Conservation (phyloP, 148 eudicot genomes). For the Vaccinium darrowii region DNA sequence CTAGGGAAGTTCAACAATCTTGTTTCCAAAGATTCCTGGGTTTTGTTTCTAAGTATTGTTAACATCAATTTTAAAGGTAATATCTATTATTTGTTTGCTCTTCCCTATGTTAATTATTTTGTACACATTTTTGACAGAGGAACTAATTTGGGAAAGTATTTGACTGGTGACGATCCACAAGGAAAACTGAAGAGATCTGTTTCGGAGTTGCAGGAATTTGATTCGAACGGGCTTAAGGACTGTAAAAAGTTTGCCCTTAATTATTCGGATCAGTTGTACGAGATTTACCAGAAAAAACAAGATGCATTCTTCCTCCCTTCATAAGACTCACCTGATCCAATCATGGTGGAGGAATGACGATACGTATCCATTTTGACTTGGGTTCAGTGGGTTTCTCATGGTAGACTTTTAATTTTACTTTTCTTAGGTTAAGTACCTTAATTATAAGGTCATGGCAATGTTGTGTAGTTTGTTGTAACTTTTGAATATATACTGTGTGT, state of each 20-base stretch:
- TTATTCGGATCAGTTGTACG: constrained; percentile 30
- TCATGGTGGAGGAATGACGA: not conserved
- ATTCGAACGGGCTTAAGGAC: constrained; percentile 17
- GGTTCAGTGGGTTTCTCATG: not conserved
- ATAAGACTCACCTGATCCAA: not conserved
- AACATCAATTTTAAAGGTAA: not conserved
- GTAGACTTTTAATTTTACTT: not conserved
- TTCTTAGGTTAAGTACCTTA: not conserved
- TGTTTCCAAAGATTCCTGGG: not conserved
- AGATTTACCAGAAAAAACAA: constrained; percentile 33
- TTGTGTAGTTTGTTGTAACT: not conserved
- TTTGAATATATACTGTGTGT: not conserved
- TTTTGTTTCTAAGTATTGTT: not conserved
- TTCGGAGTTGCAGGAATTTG: constrained; percentile 27
- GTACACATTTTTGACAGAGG: constrained; percentile 26
- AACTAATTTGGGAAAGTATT: constrained; percentile 31
- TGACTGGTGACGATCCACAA: constrained; percentile 30
- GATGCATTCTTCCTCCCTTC: constrained; percentile 31
- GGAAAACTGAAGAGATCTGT: constrained; percentile 28
- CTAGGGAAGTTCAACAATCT: not conserved
- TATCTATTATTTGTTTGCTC: not conserved
- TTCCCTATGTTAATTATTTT: not conserved
- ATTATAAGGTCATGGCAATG: no score
- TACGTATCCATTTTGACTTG: not conserved
- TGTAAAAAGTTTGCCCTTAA: constrained; percentile 30